These are phyloP conservation scores for Umbelopsis sp. DNA, from an alignment of 192 early-diverging fungal species.

Conservation along the genomic window DNA sequence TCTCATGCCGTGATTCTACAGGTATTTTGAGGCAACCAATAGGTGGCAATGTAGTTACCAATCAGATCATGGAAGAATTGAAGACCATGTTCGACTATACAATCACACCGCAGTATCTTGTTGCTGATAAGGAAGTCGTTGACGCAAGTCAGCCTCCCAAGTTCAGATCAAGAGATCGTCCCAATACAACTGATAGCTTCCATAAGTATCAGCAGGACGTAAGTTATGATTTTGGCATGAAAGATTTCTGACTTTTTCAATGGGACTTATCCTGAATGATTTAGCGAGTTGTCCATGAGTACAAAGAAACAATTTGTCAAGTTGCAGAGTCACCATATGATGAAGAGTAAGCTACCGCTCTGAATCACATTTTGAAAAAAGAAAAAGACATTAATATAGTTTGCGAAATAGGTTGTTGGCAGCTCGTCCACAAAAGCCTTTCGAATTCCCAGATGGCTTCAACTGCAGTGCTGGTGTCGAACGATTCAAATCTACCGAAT, in stretches of 20 bases:
- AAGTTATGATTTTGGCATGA: conserved; percentile 5
- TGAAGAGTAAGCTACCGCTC: conserved; percentile 58
- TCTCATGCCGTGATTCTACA: background rate
- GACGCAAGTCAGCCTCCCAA: conserved; percentile 70
- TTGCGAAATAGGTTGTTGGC: conserved; percentile 45
- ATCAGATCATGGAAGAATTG: conserved; percentile 70
- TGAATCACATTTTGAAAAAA: background rate
- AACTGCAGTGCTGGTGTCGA: conserved; percentile 80
- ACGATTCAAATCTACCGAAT: conserved; percentile 84
- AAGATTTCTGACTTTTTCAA: background rate
- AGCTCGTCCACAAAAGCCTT: conserved; percentile 77
- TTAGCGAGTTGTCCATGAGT: conserved; percentile 84
- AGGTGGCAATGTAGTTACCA: conserved; percentile 83
- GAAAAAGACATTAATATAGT: background rate
- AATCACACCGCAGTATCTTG: conserved; percentile 82
- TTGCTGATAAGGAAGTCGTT: conserved; percentile 75
- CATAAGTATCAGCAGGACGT: conserved; percentile 76
- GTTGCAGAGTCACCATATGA: conserved; percentile 73
- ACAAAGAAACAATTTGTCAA: conserved; percentile 93
- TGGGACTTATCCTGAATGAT: conserved; percentile 4
- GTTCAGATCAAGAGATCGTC: conserved; percentile 52
- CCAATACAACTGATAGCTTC: conserved; percentile 66
- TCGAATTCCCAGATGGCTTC: conserved; percentile 96
- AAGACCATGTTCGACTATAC: conserved; percentile 60
- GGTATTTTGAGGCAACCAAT: conserved; percentile 68